phyloP scores from a whole-genome alignment of 2,329 filamentous ascomycete species.

The Xylaria arbuscula region DNA sequence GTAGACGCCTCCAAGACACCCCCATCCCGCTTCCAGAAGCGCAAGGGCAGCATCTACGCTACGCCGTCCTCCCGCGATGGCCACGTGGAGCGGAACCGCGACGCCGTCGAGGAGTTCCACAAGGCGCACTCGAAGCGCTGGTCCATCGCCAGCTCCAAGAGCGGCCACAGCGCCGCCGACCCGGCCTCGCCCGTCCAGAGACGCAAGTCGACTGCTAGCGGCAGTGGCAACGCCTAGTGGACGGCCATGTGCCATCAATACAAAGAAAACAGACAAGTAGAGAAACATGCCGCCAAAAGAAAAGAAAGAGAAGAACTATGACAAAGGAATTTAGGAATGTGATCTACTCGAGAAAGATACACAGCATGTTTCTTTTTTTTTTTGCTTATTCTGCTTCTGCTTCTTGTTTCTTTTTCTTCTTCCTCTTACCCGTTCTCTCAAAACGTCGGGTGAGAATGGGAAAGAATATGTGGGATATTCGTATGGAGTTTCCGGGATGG shows the following conservation, averaged over 20 bases:
- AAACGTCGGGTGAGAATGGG: not conserved
- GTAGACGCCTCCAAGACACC: conserved; percentile 73
- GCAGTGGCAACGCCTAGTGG: conserved; percentile 16
- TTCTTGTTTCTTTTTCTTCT: not conserved
- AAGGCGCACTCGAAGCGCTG: conserved; percentile 65
- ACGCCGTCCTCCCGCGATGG: conserved; percentile 73
- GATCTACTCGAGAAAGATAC: not conserved
- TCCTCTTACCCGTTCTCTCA: not conserved
- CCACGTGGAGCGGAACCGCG: conserved; percentile 68
- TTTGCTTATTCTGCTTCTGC: not conserved
- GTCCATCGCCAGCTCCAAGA: conserved; percentile 38
- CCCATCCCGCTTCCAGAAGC: conserved; percentile 75
- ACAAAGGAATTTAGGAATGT: not conserved
- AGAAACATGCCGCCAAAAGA: not conserved
- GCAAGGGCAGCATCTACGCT: conserved; percentile 75
- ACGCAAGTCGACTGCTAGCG: conserved; percentile 34
- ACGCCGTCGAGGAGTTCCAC: conserved; percentile 66
- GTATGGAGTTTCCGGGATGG: conserved; percentile 17
- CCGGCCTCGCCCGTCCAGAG: conserved; percentile 31
- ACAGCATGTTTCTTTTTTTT: not conserved
- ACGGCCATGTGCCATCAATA: not conserved
- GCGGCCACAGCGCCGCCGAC: conserved; percentile 17
- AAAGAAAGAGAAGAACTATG: not conserved
- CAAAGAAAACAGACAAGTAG: not conserved
- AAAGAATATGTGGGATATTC: conserved; percentile 3